Evolutionary conservation across 73 alveolate genomes (phyloP).

Genomic region (Paramecium tetraurelia): DNA sequence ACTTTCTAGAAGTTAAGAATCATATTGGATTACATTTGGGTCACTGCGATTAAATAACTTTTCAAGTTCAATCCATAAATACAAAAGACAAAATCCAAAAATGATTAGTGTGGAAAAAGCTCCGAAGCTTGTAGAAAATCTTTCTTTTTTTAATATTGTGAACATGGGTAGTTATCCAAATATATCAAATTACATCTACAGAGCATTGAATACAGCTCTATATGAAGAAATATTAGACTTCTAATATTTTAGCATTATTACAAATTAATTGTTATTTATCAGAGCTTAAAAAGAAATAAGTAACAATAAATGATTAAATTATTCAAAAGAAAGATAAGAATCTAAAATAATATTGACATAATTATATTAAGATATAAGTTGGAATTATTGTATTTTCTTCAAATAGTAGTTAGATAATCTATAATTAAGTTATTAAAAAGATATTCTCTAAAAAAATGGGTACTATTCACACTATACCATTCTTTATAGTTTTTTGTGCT

Average conservation of each 20-base stretch:
- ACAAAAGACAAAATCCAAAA: background rate
- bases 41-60: background rate
- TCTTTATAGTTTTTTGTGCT: background rate
- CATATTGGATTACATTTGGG: background rate
- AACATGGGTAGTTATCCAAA: background rate
- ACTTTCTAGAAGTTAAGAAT: background rate
- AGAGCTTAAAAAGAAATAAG: background rate
- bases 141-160: background rate
- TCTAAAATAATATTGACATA: background rate
- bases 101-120: background rate
- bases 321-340: background rate
- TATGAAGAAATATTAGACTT: background rate
- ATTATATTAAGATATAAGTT: too few relatives aligned
- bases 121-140: background rate
- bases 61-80: background rate
- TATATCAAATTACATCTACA: background rate
- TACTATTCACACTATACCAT: too few relatives aligned
- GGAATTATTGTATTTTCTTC: too few relatives aligned
- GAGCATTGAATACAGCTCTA: background rate
- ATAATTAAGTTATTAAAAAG: too few relatives aligned
- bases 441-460: too few relatives aligned
- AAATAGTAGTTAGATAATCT: too few relatives aligned
- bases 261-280: background rate
- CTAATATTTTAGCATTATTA: background rate
- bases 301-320: too few relatives aligned